Base-by-base conservation (phyloP, 257 asterid genomes). In the Capsicum baccatum region DNA sequence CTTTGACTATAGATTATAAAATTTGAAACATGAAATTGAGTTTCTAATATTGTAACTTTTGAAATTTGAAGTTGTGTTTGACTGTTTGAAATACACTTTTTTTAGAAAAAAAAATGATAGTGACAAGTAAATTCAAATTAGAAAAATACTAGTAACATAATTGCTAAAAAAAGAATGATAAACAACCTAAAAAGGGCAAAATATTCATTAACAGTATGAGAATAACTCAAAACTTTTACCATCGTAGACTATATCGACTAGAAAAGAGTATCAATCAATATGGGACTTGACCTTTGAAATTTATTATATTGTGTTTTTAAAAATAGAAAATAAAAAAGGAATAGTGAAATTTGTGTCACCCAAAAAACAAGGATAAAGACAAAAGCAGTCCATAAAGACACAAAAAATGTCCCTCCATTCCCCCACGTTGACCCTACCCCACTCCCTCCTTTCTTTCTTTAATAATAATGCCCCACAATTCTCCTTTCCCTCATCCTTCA, bases 351-450 rank as follows among this genome's bases (percentile, higher is more conserved):
- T 44, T 47, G 70, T 68, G 42, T 66, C 82, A 10, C 58, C 60
- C 80, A 81, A 47, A 71, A 86, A 84, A 44, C 84, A 86, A 83
- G n/a, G 52, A 83, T 74, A 86, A 84, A 70, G 87, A 88, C 91
- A 86, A 88, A 86, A 84, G 48, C 87, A 78, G 80, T 86, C 80
- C 85, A 86, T 63, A 85, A 81, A 85, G 89, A 84, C 87, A 84
- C 70, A 50, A 84, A 86, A 86, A 48, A 55, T 83, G 47, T 70
- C 84, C 86, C 84, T 79, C 73, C 14, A 52, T 52, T 86, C 84
- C 47, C 84, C 85, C 85, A 44, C 87, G 86, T 88, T 84, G 86
- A 84, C 90, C 89, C 84, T 80, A 79, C 64, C 39, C 21, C 33
- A 0, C 33, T 1, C 21, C 21, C n/a, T 17, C 39, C 50, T 67